Conservation (phyloP, 2,329 filamentous ascomycete genomes). For the Atkinsonella texensis region DNA sequence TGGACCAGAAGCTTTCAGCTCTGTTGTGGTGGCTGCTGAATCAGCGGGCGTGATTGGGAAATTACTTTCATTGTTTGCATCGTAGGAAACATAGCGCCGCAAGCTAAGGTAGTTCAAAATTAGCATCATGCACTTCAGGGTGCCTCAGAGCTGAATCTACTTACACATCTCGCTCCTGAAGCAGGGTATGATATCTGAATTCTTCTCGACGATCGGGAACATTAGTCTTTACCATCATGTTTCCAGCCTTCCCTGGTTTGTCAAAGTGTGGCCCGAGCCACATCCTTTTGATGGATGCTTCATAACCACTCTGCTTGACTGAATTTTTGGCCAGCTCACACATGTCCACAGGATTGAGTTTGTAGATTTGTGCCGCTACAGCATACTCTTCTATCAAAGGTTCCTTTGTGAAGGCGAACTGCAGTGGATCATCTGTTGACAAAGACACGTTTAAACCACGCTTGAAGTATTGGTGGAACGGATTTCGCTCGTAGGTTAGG, state of each 20-base stretch:
- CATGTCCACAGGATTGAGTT: constrained; percentile 94
- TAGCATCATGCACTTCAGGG: not conserved
- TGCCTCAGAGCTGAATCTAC: constrained; percentile 18
- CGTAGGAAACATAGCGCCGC: constrained; percentile 29
- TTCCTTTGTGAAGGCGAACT: constrained; percentile 98
- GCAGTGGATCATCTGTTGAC: constrained; percentile 90
- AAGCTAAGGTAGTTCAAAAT: constrained; percentile 19
- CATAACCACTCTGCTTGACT: constrained; percentile 89
- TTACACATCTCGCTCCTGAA: constrained; percentile 77
- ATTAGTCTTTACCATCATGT: constrained; percentile 91
- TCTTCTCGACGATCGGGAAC: constrained; percentile 86
- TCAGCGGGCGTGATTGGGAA: constrained; percentile 1
- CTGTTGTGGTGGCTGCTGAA: not conserved
- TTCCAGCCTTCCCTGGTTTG: constrained; percentile 69
- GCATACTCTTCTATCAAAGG: constrained; percentile 97
- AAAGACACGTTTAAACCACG: constrained; percentile 90
- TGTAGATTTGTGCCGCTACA: constrained; percentile 96
- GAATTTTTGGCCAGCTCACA: constrained; percentile 95
- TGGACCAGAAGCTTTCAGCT: not conserved
- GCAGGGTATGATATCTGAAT: constrained; percentile 75
- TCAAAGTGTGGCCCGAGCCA: constrained; percentile 78
- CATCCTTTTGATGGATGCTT: constrained; percentile 74
- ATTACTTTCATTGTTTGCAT: constrained; percentile 13
- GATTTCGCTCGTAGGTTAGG: constrained; percentile 91
- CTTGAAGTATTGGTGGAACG: constrained; percentile 90